Evolutionary conservation across 163 green algal genomes (phyloP).

Genomic region (Picocystis sp.): DNA sequence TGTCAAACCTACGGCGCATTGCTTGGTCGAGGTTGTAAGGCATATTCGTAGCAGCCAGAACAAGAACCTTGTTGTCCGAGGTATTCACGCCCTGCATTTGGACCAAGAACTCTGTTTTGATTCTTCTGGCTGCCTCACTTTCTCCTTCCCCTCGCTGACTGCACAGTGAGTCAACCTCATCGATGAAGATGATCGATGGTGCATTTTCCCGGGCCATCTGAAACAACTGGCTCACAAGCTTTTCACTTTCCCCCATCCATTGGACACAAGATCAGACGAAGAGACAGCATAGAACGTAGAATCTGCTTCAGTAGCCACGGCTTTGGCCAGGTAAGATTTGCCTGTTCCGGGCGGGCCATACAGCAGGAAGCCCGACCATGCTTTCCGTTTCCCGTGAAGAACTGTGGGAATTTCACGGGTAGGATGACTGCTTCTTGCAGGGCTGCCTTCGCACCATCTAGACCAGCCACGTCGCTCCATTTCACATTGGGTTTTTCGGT

Average conservation of each 20-base stretch:
- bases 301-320: conserved; percentile 93
- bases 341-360: conserved; percentile 93
- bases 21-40: conserved; percentile 89
- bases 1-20: conserved; percentile 51
- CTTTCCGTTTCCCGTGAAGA: conserved; percentile 89
- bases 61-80: conserved; percentile 52
- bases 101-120: conserved; percentile 89
- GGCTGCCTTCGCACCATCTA: conserved; percentile 89
- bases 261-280: conserved; percentile 40
- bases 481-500: conserved; percentile 93
- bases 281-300: conserved; percentile 76
- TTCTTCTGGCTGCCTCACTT: conserved; percentile 78
- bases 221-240: conserved; percentile 89
- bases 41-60: conserved; percentile 91
- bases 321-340: conserved; percentile 97
- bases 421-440: conserved; percentile 97
- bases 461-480: conserved; percentile 94
- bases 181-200: conserved; percentile 96
- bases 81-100: conserved; percentile 66
- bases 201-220: conserved; percentile 68
- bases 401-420: conserved; percentile 93
- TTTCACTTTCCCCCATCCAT: conserved; percentile 95
- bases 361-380: conserved; percentile 92
- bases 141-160: conserved; percentile 73
- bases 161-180: conserved; percentile 71